phyloP scores from a whole-genome alignment of 805 yeast species.

The Candida caryicola region DNA sequence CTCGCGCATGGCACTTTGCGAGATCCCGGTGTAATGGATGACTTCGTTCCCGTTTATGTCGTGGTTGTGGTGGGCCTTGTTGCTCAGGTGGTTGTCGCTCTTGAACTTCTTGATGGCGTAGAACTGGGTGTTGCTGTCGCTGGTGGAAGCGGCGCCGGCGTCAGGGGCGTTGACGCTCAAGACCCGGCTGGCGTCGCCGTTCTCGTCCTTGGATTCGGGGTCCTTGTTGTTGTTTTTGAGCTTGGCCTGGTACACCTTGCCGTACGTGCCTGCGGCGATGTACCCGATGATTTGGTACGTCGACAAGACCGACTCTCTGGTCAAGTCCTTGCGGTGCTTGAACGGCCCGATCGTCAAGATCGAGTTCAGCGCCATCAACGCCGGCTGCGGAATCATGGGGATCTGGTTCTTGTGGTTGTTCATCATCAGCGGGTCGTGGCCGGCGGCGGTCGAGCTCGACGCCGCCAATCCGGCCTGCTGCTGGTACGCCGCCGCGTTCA shows the following conservation, averaged over 20 bases:
- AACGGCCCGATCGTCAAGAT: constrained; percentile 43
- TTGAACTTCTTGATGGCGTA: constrained; percentile 95
- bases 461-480: not conserved
- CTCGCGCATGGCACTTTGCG: constrained; percentile 94
- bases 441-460: not conserved
- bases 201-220: constrained; percentile 4
- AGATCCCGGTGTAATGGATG: constrained; percentile 87
- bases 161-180: not conserved
- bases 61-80: constrained; percentile 31
- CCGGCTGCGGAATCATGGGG: constrained; percentile 17
- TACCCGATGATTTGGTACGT: constrained; percentile 89
- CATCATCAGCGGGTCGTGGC: not conserved
- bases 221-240: constrained; percentile 29
- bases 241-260: constrained; percentile 88
- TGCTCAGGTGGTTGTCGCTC: constrained; percentile 56
- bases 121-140: constrained; percentile 26
- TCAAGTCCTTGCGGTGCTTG: constrained; percentile 54
- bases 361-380: constrained; percentile 40
- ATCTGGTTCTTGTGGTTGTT: constrained; percentile 8
- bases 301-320: constrained; percentile 71
- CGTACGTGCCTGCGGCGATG: constrained; percentile 98
- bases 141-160: not conserved
- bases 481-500: not conserved
- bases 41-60: constrained; percentile 76
- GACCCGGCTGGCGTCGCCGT: not conserved